Evolutionary conservation across 129 eudicot genomes (phyloP).

Genomic region (Arctium minus): DNA sequence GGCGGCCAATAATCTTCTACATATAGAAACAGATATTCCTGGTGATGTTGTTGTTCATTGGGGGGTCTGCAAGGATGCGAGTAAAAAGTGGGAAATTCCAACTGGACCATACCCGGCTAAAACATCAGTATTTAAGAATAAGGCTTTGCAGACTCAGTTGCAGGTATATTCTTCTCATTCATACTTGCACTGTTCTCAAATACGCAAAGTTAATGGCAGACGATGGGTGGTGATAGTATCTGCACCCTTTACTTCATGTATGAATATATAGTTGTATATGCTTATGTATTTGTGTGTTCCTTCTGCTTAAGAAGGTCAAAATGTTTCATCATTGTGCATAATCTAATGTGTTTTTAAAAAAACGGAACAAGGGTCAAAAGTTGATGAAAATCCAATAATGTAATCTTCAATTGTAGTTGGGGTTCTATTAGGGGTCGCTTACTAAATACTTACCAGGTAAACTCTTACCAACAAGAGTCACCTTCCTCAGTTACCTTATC

Average conservation of each 20-base stretch:
- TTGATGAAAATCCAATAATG: too few species aligned
- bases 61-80: conserved; percentile 78
- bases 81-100: conserved; percentile 81
- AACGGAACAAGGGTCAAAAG: too few species aligned
- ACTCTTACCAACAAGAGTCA: too few species aligned
- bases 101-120: conserved; percentile 61
- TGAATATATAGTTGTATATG: background rate
- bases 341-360: too few species aligned
- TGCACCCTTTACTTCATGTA: background rate
- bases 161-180: conserved; percentile 41
- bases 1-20: conserved; percentile 47
- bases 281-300: too few species aligned
- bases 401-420: too few species aligned
- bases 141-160: conserved; percentile 78
- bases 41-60: conserved; percentile 91
- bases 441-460: too few species aligned
- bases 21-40: conserved; percentile 78
- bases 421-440: too few species aligned
- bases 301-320: too few species aligned
- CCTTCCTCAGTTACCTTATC: too few species aligned
- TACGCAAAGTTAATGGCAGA: background rate
- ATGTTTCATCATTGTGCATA: too few species aligned
- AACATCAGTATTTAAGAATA: conserved; percentile 60
- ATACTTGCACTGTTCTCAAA: background rate
- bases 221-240: background rate